Evolutionary conservation across 257 asterid species (phyloP).

Genomic region (Petunia secreta): DNA sequence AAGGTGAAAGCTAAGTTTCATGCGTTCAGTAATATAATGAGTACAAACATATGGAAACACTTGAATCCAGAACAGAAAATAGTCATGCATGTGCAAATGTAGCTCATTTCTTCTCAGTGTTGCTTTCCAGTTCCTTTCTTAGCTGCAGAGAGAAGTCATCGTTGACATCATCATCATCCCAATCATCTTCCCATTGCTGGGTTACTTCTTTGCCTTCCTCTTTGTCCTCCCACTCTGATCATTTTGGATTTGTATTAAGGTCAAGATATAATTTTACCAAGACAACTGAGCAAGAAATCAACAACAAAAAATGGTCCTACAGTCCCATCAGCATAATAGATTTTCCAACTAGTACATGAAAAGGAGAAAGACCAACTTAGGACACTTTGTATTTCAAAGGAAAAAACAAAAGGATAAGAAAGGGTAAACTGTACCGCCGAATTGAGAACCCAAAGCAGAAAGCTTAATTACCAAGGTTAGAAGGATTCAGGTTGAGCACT

Average conservation of each 20-base stretch:
- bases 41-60: constrained; percentile 5
- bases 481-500: neutral
- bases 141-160: constrained; percentile 94
- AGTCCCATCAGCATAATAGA: neutral
- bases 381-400: neutral
- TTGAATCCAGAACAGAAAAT: neutral
- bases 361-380: neutral
- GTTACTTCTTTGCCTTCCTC: constrained; percentile 76
- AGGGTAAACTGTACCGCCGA: neutral
- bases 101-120: constrained; percentile 58
- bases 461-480: neutral
- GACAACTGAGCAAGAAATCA: too few species aligned
- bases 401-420: neutral
- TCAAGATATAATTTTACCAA: neutral
- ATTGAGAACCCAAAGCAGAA: neutral
- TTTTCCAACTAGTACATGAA: neutral
- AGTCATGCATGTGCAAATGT: constrained; percentile 30
- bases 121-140: constrained; percentile 77
- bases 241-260: neutral
- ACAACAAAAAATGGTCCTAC: neutral
- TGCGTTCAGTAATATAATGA: neutral
- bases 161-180: constrained; percentile 94
- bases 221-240: constrained; percentile 71
- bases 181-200: constrained; percentile 96
- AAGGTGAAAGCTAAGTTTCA: neutral